Conservation (phyloP, 768 basidiomycete species). For the Tylopilus subfusipes region DNA sequence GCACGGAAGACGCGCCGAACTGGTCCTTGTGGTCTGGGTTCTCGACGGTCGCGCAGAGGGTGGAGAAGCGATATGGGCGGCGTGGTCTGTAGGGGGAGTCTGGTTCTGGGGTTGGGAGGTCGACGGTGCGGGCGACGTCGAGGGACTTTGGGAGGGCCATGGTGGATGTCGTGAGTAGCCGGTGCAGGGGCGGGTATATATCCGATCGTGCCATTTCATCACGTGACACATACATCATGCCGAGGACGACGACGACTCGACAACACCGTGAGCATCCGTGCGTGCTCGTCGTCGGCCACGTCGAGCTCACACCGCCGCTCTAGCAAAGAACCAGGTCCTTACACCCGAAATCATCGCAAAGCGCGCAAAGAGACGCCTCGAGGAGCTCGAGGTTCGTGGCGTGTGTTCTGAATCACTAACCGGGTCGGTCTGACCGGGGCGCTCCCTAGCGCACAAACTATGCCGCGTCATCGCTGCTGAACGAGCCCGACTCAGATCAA, state of each 20-base stretch:
- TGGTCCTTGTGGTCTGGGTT: slow-evolving; percentile 93
- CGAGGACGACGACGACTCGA: slow-evolving; percentile 20
- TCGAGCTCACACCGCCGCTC: slow-evolving; percentile 6
- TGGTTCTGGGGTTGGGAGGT: slow-evolving; percentile 78
- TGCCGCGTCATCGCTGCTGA: slow-evolving; percentile 42
- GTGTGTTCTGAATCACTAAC: not conserved
- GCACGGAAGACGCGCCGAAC: slow-evolving; percentile 89
- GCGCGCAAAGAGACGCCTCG: slow-evolving; percentile 72
- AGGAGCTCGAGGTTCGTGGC: slow-evolving; percentile 71
- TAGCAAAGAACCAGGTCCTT: slow-evolving; percentile 35
- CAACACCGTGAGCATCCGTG: slow-evolving; percentile 32
- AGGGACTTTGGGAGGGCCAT: slow-evolving; percentile 8
- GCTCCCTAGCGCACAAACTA: slow-evolving; percentile 69
- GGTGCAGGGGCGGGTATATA: not conserved
- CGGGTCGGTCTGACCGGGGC: not conserved
- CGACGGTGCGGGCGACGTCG: slow-evolving; percentile 32
- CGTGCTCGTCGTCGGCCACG: not conserved
- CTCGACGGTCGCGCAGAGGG: slow-evolving; percentile 87
- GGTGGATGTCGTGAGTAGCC: slow-evolving; percentile 9
- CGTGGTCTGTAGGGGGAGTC: slow-evolving; percentile 67
- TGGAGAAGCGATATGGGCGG: slow-evolving; percentile 85
- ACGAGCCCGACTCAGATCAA: slow-evolving; percentile 30
- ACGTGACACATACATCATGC: slow-evolving; percentile 22
- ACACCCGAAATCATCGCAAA: slow-evolving; percentile 69
- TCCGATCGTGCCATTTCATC: slow-evolving; percentile 16